Percentiles rank a stretch among this genome's conserved stretches.
Conservation (phyloP, 1,284 basidiomycete species). For the Cutaneotrichosporon sp. region DNA sequence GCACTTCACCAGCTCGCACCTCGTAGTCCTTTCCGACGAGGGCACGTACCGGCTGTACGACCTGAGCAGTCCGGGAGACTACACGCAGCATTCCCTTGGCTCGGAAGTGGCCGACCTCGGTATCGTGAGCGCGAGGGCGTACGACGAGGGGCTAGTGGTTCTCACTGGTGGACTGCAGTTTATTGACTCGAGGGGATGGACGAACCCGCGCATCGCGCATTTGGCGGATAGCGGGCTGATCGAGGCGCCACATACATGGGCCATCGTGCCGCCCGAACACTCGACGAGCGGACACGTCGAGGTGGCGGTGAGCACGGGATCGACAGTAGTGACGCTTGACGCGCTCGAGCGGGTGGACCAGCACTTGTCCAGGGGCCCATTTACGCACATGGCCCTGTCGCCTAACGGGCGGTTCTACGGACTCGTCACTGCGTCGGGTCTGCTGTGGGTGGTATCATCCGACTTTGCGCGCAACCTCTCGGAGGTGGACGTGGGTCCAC, state of each 20-base stretch:
- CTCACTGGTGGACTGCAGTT: constrained; percentile 70
- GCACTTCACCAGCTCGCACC: constrained; percentile 55
- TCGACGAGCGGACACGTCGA: constrained; percentile 81
- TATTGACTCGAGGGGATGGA: constrained; percentile 80
- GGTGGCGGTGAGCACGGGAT: constrained; percentile 70
- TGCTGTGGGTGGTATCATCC: constrained; percentile 85
- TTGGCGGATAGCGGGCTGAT: constrained; percentile 63
- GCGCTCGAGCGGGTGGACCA: constrained; percentile 78
- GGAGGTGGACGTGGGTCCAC: constrained; percentile 62
- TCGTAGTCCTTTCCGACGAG: constrained; percentile 85
- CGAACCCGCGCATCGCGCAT: constrained; percentile 61
- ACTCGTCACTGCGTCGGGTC: constrained; percentile 65
- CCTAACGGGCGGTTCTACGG: constrained; percentile 92
- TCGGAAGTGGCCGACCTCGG: constrained; percentile 78
- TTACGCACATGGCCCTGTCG: constrained; percentile 76
- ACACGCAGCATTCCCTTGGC: constrained; percentile 77
- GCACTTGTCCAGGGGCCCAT: constrained; percentile 81
- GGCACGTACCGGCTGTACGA: constrained; percentile 87
- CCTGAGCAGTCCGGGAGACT: constrained; percentile 65
- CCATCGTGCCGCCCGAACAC: constrained; percentile 76
- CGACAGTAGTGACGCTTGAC: constrained; percentile 72
- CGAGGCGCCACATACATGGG: constrained; percentile 74
- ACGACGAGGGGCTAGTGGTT: constrained; percentile 80
- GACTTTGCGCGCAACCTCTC: constrained; percentile 86
- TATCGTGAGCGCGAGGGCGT: constrained; percentile 75